phyloP scores from a whole-genome alignment of 495 filamentous ascomycete species.

The Penicillium taxi region DNA sequence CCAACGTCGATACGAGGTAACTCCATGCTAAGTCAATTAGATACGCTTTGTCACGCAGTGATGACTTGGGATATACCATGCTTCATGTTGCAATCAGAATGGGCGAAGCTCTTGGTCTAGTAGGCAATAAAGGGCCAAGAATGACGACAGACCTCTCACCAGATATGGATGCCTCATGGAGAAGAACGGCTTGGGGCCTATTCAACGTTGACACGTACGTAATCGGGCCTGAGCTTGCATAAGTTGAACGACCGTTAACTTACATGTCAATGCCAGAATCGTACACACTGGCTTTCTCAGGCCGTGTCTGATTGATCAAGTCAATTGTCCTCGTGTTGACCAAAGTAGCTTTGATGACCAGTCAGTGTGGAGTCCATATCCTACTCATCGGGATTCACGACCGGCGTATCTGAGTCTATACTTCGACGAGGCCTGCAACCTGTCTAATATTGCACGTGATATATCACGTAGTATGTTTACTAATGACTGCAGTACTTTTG shows the following conservation, averaged over 20 bases:
- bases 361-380: slow-evolving; percentile 32
- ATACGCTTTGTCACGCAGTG: slow-evolving; percentile 36
- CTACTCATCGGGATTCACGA: slow-evolving; percentile 26
- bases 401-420: slow-evolving; percentile 29
- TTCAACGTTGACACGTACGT: slow-evolving; percentile 42
- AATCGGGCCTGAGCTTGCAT: not conserved
- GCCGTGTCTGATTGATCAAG: slow-evolving; percentile 29
- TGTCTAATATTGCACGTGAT: slow-evolving; percentile 36
- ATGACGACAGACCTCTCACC: slow-evolving; percentile 15
- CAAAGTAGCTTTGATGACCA: slow-evolving; percentile 11
- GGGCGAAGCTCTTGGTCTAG: slow-evolving; percentile 30
- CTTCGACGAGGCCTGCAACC: slow-evolving; percentile 33
- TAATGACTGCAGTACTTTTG: slow-evolving; percentile 4
- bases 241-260: not conserved
- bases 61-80: slow-evolving; percentile 38
- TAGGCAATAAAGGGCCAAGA: slow-evolving; percentile 19
- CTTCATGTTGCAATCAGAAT: slow-evolving; percentile 36
- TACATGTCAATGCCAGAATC: slow-evolving; percentile 26
- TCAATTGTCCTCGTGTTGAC: slow-evolving; percentile 25
- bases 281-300: slow-evolving; percentile 37
- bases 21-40: slow-evolving; percentile 11
- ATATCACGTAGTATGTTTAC: slow-evolving; percentile 35
- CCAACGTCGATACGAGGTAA: not conserved
- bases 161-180: slow-evolving; percentile 31
- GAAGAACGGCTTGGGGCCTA: slow-evolving; percentile 36